phyloP scores from a whole-genome alignment of 108 stramenopile species.

The Skeletonema grethae region DNA sequence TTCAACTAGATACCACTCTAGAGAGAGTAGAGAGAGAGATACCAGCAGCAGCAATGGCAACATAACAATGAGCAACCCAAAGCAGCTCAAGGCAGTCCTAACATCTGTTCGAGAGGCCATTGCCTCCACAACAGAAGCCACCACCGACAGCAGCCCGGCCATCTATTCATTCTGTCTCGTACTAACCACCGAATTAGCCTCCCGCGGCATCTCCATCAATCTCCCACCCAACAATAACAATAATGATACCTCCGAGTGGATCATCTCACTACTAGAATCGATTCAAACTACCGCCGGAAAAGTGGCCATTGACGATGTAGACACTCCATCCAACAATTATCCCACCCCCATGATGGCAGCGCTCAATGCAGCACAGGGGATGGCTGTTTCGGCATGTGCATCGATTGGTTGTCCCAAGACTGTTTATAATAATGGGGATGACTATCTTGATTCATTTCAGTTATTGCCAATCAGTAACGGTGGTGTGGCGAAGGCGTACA shows the following conservation, averaged over 20 bases:
- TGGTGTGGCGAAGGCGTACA: neutral
- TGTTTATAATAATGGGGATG: neutral
- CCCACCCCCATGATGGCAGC: constrained; percentile 30
- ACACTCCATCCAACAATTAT: neutral
- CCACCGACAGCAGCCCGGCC: neutral
- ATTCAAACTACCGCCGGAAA: constrained; percentile 20
- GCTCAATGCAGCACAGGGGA: constrained; percentile 20
- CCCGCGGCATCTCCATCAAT: constrained; percentile 21
- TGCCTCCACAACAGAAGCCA: neutral
- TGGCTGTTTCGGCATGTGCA: constrained; percentile 22
- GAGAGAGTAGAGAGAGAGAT: no score
- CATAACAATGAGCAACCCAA: constrained; percentile 8
- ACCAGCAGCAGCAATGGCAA: no score
- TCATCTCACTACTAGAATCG: constrained; percentile 5
- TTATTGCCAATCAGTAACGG: neutral
- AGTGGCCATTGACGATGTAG: constrained; percentile 11
- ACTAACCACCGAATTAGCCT: constrained; percentile 22
- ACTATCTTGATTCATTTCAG: neutral
- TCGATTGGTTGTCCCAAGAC: neutral
- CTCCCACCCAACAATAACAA: neutral
- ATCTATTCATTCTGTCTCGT: constrained; percentile 12
- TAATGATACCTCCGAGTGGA: neutral
- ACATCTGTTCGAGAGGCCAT: constrained; percentile 34
- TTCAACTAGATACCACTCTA: no score
- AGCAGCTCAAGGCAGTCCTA: constrained; percentile 28